Evolutionary conservation across 2,329 filamentous ascomycete genomes (phyloP), one percentile per base, ranked within the genome.

Genomic region (Ambrosiella cleistominuta): DNA sequence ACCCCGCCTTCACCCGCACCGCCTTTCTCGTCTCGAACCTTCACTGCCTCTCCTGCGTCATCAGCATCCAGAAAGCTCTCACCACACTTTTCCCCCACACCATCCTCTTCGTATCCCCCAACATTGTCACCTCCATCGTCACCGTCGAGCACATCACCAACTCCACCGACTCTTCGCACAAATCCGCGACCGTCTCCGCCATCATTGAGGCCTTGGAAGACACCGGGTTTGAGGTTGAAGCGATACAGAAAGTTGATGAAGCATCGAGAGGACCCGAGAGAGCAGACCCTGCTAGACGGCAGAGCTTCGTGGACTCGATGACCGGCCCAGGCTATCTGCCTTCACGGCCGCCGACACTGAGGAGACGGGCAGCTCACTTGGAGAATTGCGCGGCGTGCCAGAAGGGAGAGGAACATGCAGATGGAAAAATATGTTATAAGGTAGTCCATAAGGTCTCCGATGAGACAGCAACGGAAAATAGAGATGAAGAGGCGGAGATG

Each of bases 31-130:
- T 89, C 63, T 79, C 76, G 62, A 88, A 89, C 68, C 74, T 89
- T n/a, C 85, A 89, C 69, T 88, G 85, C 70, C 81, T 84, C 12
- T 85, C 83, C 61, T 89, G 85, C 67, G 80, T 87, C 54, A 76
- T 78, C 40, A 74, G 76, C 63, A 87, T 89, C 65, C 75, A 80
- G 65, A 71, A 76, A 57, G 74, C 77, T 60, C 70, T 88, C 60
- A 72, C 67, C 60, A 74, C 72, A 50, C 67, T 68, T 17, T 78
- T 70, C 63, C 65, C 64, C 57, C 68, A 65, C 70, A 77, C 66
- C 65, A 71, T 72, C 71, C 72, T 65, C 57, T 81, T 78, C 70
- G 77, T 87, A 37, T 83, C 82, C 62, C 78, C 83, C 61, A 87
- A 85, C 62, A 78, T 88, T 61, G 77, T 88, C 64, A 83, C 82